Base-by-base conservation (phyloP, 441 rosid species). In the Biscutella laevigata region DNA sequence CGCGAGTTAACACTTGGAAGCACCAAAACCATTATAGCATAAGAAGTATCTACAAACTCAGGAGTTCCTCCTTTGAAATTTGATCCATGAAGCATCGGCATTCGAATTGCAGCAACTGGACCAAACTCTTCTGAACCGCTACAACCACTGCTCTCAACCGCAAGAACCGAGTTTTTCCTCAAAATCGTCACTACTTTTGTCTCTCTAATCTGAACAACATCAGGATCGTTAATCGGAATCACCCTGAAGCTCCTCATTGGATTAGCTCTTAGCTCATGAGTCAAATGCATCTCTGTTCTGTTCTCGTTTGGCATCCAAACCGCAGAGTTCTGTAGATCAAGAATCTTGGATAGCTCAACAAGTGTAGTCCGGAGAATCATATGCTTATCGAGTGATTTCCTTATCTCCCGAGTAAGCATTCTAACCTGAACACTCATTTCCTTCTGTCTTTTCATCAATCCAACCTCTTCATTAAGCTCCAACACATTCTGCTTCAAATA, bases 31-130 rank as follows among this genome's bases (percentile, higher is more conserved):
- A 83, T 71, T 61, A 83, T 75, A 43, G 83, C 83, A 56, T 78
- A 81, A 32, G 71, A 61, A 42, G 91, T 75, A 38, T 81, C 85
- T 1, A 77, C 71, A 35, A 62, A 54, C 57, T 80, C 76, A 0
- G 87, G 87, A 14, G 87, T 83, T 11, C 91, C 91, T 27, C 87
- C 87, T 70, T 80, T 75, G 53, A 83, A 80, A 61, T 83, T 83
- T 0, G 77, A 78, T n/a, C 67, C 81, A 3, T 57, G 76, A 52
- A 83, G 87, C 82, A 83, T 70, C 2, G 91, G 91, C 85, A 83
- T 77, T 2, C 87, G 69, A 21, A 78, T 74, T 4, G 87, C 91
- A 15, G 85, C 85, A 22, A 83, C 85, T 1, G 85, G 74, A 29
- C 91, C 84, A 22, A 62, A 61, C 66, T 66, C 81, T n/a, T 75